Percentiles rank a stretch among this genome's conserved stretches.
These are phyloP conservation scores for Trichophaea hybrida DNA, from an alignment of 2,329 filamentous ascomycete genomes.

Conservation along the genomic window DNA sequence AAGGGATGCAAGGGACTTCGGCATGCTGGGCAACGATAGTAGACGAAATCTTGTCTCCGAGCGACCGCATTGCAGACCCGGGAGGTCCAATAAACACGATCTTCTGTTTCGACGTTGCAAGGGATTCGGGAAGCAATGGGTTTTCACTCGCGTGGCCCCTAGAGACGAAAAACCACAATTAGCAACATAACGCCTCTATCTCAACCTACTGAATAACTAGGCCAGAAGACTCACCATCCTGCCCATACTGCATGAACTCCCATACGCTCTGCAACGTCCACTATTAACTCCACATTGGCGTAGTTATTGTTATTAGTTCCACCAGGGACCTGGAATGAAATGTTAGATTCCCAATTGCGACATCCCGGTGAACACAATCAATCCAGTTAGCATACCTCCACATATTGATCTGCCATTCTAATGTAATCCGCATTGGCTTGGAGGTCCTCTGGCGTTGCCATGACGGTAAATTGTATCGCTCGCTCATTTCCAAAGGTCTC, in stretches of 20 bases:
- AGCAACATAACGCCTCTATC: not conserved
- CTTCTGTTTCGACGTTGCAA: slow-evolving; percentile 92
- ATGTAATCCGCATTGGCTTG: slow-evolving; percentile 98
- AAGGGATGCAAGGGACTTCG: slow-evolving; percentile 92
- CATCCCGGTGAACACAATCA: not conserved
- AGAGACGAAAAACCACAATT: slow-evolving; percentile 5
- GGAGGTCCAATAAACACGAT: slow-evolving; percentile 98
- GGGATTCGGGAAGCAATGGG: slow-evolving; percentile 87
- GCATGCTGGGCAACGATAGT: slow-evolving; percentile 98
- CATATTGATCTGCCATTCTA: slow-evolving; percentile 98
- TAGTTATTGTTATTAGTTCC: slow-evolving; percentile 99
- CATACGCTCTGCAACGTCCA: slow-evolving; percentile 97
- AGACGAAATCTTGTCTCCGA: slow-evolving; percentile 98
- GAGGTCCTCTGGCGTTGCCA: slow-evolving; percentile 97
- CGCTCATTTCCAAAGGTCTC: slow-evolving; percentile 97
- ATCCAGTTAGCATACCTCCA: slow-evolving; percentile 46
- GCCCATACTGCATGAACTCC: slow-evolving; percentile 97
- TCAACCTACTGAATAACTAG: not conserved
- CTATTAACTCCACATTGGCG: slow-evolving; percentile 97
- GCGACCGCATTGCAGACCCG: slow-evolving; percentile 93
- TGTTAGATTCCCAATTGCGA: not conserved
- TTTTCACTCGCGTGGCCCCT: slow-evolving; percentile 98
- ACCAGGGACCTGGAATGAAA: slow-evolving; percentile 54
- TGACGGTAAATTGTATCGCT: slow-evolving; percentile 97
- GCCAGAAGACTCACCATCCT: slow-evolving; percentile 57